These are phyloP conservation scores for Fusarium sp. DNA, from an alignment of 2,329 filamentous ascomycete genomes.

Conservation along the genomic window DNA sequence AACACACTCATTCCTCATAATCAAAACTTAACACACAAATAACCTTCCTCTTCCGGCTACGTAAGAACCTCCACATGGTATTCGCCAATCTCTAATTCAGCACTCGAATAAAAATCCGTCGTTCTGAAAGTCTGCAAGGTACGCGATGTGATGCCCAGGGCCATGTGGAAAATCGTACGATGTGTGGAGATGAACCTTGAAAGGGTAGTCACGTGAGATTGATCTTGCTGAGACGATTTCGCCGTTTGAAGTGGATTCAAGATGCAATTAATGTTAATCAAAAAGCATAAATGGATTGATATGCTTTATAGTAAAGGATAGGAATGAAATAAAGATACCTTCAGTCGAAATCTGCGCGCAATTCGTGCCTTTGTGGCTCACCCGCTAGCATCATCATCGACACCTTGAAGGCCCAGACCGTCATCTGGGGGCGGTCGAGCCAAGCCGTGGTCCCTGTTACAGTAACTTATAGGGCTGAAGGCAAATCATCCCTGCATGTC, in stretches of 20 bases:
- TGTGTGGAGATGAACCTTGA: conserved; percentile 35
- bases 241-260: not conserved
- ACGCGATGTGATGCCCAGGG: not conserved
- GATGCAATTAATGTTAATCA: not conserved
- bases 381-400: conserved; percentile 7
- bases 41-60: conserved; percentile 8
- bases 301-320: accelerated
- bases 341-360: not conserved
- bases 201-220: conserved; percentile 35
- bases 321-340: accelerated
- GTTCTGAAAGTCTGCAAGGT: not conserved
- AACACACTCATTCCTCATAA: not conserved
- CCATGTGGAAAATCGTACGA: conserved; percentile 42
- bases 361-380: not conserved
- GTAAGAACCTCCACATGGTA: not conserved
- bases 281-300: accelerated
- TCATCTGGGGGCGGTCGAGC: conserved; percentile 28
- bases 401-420: conserved; percentile 41
- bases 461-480: conserved; percentile 36
- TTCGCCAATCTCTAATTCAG: conserved; percentile 4
- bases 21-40: not conserved
- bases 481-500: conserved; percentile 38
- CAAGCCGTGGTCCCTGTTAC: conserved; percentile 40
- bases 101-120: conserved; percentile 5
- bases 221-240: not conserved